Evolutionary conservation across 75 land plant species (phyloP), one percentile per base, ranked within the genome.

Genomic region (Cupressus sempervirens): DNA sequence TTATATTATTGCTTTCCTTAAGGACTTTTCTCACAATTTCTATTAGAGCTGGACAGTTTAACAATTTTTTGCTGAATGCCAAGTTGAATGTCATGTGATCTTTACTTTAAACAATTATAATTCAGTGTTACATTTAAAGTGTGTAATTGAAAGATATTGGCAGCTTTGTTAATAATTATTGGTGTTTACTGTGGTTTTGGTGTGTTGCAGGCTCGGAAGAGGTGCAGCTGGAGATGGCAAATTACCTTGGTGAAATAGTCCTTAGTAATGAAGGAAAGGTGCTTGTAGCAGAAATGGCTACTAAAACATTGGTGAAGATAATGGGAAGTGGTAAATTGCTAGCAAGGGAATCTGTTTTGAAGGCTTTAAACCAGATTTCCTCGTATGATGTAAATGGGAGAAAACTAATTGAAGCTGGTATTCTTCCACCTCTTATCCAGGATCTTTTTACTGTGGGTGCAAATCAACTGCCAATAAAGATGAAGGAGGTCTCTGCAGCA

Each of bases 401-500:
- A 79, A 84, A 92, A 50, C 87, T 98, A 50, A 89, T 95, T 65
- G 91, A 95, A 85, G 96, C 90, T 0, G 99, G 99, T 20, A 89
- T 98, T 75, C 91, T 98, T 23, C 97, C 92, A 2, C 97, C 97
- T 67, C 91, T 98, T 65, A 90, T 96, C 81, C 86, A 89, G 89
- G 97, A 94, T 85, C 94, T 98, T 38, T 96, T 98, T 80, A 86
- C 89, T 43, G 95, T 94, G 50, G 96, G 97, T 3, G 46, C 82
- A 18, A 93, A 94, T 85, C 97, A 93, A 35, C 90, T 96, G 67
- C 95, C 98, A 7, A 93, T 92, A 90, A 92, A 87, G 81, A 88
- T 96, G 76, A 98, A 96, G 86, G 99, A 98, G 85, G 88, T 95
- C n/a, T 92, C 96, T 4, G 99, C 99, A 23, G 92, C 95, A n/a